These are phyloP conservation scores for Shiraia bambusicola DNA, from an alignment of 2,329 filamentous ascomycete genomes.

Conservation along the genomic window DNA sequence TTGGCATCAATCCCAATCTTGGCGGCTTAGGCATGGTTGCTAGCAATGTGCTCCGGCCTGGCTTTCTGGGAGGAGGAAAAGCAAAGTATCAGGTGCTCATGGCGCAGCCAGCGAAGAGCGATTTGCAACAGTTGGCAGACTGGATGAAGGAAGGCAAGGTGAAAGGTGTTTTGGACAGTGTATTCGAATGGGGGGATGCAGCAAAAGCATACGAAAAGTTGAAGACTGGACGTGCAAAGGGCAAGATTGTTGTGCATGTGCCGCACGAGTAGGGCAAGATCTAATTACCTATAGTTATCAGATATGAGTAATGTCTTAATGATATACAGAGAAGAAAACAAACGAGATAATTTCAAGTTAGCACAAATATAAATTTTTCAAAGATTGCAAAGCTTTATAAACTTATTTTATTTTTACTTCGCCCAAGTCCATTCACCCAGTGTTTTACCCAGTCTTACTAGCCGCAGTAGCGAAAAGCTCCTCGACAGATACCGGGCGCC, in stretches of 20 bases:
- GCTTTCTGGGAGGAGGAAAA: constrained; percentile 55
- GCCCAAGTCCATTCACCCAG: too few relatives aligned
- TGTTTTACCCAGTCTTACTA: too few relatives aligned
- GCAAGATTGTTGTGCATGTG: constrained; percentile 58
- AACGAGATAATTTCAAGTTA: too few relatives aligned
- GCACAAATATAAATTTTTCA: too few relatives aligned
- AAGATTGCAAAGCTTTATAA: too few relatives aligned
- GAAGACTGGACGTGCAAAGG: constrained; percentile 57
- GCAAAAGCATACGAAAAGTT: constrained; percentile 60
- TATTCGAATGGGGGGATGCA: constrained; percentile 58
- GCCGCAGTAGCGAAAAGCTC: too few relatives aligned
- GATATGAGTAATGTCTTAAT: too few relatives aligned
- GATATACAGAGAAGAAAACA: too few relatives aligned
- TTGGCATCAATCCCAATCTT: constrained; percentile 20
- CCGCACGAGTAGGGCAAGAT: constrained; percentile 24
- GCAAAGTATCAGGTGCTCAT: constrained; percentile 46
- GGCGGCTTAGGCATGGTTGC: constrained; percentile 31
- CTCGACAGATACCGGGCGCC: too few relatives aligned
- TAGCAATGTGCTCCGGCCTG: constrained; percentile 48
- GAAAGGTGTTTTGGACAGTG: constrained; percentile 57
- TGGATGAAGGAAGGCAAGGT: constrained; percentile 63
- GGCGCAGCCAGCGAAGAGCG: constrained; percentile 44
- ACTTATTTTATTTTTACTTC: too few relatives aligned
- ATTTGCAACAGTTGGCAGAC: constrained; percentile 53
- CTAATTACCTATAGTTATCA: too few relatives aligned